Evolutionary conservation across 108 stramenopile species (phyloP), one percentile per base, ranked within the genome.

Genomic region (Mayamaea pseudoterrestris): DNA sequence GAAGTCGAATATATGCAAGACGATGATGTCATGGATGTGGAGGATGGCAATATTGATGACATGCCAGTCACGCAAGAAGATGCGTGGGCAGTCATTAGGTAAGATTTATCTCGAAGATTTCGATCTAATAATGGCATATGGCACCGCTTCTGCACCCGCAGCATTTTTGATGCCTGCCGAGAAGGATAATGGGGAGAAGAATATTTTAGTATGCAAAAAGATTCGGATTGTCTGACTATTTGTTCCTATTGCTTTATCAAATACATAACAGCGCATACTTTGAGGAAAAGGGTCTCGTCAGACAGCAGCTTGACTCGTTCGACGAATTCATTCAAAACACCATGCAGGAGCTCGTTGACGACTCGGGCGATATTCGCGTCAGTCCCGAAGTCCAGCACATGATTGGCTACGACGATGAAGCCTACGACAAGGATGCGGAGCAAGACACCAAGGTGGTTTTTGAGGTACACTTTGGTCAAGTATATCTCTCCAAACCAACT

Each of bases 251-350:
- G 23, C 18, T 37, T 36, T 7, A 14, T 9, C 7, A 52, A 13
- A 21, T 8, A 18, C 13, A 17, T n/a, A 2, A 20, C 55, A 78
- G 80, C 21, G 80, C 92, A 35, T 98, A 96, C 53, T 98, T 99
- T 57, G 95, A 93, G 53, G 97, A 97, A 61, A 98, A 97, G 64
- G 99, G 99, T 8, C 74, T 99, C 14, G 99, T 99, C 18, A 76
- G 94, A 27, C 99, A 98, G 68, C 99, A 99, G 59, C 71, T 99
- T 30, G 99, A 99, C 59, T 95, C 93, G 5, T 99, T 97, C 66
- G 95, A 99, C 59, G 90, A 90, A 57, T 98, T 98, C 66, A 89
- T 98, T 50, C 86, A 93, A 71, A 91, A 95, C 54, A 90, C 93
- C 23, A 93, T 99, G 93, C 94, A 95, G 54, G 96, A 99, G 61